A percentile compares a stretch with the other conserved stretches of the same genome.
Conservation (phyloP, 306 rosid species). For the Castanea sativa region DNA sequence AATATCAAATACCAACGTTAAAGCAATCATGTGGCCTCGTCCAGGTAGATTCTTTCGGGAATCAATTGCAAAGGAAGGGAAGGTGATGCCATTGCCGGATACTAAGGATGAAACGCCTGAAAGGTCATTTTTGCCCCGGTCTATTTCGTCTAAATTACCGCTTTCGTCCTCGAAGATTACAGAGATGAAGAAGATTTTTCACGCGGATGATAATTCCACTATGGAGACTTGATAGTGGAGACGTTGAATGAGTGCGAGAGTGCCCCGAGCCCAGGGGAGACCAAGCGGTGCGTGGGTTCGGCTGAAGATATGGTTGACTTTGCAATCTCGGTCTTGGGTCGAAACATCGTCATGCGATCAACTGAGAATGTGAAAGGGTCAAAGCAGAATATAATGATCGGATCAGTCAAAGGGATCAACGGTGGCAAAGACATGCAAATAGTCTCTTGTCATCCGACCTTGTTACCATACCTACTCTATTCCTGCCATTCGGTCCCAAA, state of each 20-base stretch:
- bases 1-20: background rate
- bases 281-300: conserved; percentile 80
- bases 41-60: conserved; percentile 91
- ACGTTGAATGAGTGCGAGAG: conserved; percentile 77
- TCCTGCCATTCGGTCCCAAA: conserved; percentile 22
- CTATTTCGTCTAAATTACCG: conserved; percentile 66
- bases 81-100: conserved; percentile 79
- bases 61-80: conserved; percentile 61
- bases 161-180: conserved; percentile 57
- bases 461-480: conserved; percentile 81
- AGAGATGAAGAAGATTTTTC: conserved; percentile 58
- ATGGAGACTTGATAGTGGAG: conserved; percentile 69
- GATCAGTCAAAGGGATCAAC: conserved; percentile 4
- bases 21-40: fast-evolving
- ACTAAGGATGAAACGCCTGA: conserved; percentile 73
- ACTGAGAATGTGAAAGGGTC: no score
- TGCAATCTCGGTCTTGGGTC: no score
- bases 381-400: no score
- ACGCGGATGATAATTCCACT: conserved; percentile 66
- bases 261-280: conserved; percentile 62
- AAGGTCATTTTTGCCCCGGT: conserved; percentile 92
- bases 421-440: conserved; percentile 76
- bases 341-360: no score
- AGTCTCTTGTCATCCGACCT: conserved; percentile 87
- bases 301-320: conserved; percentile 12